Evolutionary conservation across 257 asterid genomes (phyloP).

Genomic region (Solanum etuberosum): DNA sequence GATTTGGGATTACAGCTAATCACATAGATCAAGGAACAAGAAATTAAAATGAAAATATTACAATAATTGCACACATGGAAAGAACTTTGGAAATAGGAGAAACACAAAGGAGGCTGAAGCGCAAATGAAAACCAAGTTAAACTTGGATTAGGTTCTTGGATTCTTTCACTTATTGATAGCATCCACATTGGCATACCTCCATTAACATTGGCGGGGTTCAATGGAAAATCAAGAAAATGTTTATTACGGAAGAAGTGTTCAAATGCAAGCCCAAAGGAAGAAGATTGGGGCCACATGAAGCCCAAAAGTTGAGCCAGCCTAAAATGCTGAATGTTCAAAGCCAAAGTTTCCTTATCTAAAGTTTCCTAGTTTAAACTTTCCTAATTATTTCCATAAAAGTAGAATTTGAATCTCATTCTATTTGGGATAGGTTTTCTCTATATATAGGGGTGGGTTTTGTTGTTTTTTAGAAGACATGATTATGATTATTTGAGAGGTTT

Average conservation of each 20-base stretch:
- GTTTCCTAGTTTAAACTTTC: too few species aligned
- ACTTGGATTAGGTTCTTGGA: not conserved
- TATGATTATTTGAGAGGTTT: not conserved
- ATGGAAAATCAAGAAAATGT: not conserved
- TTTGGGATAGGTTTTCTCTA: not conserved
- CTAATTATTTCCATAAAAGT: not conserved
- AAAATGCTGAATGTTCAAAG: not conserved
- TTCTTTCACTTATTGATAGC: not conserved
- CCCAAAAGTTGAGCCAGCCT: not conserved
- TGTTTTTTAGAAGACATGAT: not conserved
- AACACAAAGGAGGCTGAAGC: not conserved
- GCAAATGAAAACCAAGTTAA: not conserved
- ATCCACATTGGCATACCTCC: not conserved
- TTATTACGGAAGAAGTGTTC: not conserved
- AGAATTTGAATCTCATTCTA: not conserved
- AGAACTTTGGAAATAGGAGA: not conserved
- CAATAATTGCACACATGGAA: not conserved
- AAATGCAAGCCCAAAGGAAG: not conserved
- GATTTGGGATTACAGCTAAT: not conserved
- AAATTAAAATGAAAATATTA: not conserved
- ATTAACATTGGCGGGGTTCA: not conserved
- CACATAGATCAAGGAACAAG: not conserved
- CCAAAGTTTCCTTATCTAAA: not conserved
- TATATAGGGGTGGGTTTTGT: not conserved
- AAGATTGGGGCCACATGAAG: not conserved